These are phyloP conservation scores for Tetrapisispora iriomotensis DNA, from an alignment of 805 yeast genomes.

Conservation along the genomic window DNA sequence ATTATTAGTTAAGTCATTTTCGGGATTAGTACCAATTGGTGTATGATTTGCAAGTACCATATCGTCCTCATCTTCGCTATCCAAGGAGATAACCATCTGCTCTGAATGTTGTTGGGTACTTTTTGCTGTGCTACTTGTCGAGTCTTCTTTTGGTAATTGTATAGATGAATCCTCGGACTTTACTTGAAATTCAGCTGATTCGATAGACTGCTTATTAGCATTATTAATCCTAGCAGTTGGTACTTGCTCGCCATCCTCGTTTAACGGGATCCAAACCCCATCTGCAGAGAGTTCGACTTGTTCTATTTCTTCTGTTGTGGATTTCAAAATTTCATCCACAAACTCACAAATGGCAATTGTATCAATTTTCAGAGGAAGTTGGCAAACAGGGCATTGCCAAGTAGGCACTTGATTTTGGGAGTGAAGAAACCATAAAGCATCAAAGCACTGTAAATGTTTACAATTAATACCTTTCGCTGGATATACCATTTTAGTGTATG, in stretches of 20 bases:
- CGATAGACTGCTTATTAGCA: background rate
- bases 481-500: slow-evolving; percentile 54
- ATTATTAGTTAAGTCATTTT: background rate
- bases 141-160: background rate
- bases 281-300: slow-evolving; percentile 57
- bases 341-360: slow-evolving; percentile 70
- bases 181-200: too few species aligned
- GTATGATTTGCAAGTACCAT: background rate
- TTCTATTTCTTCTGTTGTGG: slow-evolving; percentile 48
- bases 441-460: slow-evolving; percentile 81
- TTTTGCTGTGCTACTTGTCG: background rate
- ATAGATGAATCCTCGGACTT: background rate
- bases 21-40: too few species aligned
- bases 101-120: slow-evolving; percentile 4
- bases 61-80: slow-evolving; percentile 31
- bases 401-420: slow-evolving; percentile 72
- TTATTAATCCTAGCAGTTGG: background rate
- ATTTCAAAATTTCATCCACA: slow-evolving; percentile 48
- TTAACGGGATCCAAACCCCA: slow-evolving; percentile 58
- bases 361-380: slow-evolving; percentile 38
- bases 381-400: slow-evolving; percentile 87
- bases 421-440: slow-evolving; percentile 60
- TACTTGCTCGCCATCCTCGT: slow-evolving; percentile 16
- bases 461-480: slow-evolving; percentile 70
- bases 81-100: slow-evolving; percentile 40